Percentiles rank a stretch among this genome's conserved stretches.
Conservation (phyloP, 1,139 yeast genomes). For the Kodamaea sp. region DNA sequence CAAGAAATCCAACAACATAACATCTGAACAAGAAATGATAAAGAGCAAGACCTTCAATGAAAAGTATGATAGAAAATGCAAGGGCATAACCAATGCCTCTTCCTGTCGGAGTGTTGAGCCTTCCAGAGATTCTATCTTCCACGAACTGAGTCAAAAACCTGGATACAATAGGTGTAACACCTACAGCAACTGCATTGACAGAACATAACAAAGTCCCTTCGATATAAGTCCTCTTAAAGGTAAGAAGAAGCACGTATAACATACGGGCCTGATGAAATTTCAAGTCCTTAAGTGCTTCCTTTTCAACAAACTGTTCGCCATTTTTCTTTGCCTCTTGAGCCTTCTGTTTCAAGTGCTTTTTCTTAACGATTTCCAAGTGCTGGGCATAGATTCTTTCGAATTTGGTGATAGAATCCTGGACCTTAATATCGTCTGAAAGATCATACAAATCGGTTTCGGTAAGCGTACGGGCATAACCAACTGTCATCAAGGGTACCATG, state of each 20-base stretch:
- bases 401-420: constrained; percentile 30
- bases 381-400: neutral
- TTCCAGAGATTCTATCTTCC: constrained; percentile 28
- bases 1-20: constrained; percentile 2
- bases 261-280: neutral
- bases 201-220: constrained; percentile 19
- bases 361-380: neutral
- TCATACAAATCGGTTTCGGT: constrained; percentile 62
- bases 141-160: constrained; percentile 45
- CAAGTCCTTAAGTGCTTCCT: neutral
- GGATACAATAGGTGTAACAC: constrained; percentile 34
- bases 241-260: neutral
- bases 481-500: constrained; percentile 57
- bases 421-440: constrained; percentile 52
- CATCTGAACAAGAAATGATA: constrained; percentile 1
- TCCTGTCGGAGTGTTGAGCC: constrained; percentile 2
- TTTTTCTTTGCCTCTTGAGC: no score
- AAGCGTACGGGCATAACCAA: constrained; percentile 69
- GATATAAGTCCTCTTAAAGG: neutral
- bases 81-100: constrained; percentile 4
- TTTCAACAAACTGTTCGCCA: neutral
- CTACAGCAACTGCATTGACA: constrained; percentile 17
- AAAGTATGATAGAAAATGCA: neutral
- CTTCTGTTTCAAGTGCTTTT: neutral
- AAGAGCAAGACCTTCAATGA: neutral